phyloP scores from a whole-genome alignment of 257 asterid genomes.

The Penstemon davidsonii region DNA sequence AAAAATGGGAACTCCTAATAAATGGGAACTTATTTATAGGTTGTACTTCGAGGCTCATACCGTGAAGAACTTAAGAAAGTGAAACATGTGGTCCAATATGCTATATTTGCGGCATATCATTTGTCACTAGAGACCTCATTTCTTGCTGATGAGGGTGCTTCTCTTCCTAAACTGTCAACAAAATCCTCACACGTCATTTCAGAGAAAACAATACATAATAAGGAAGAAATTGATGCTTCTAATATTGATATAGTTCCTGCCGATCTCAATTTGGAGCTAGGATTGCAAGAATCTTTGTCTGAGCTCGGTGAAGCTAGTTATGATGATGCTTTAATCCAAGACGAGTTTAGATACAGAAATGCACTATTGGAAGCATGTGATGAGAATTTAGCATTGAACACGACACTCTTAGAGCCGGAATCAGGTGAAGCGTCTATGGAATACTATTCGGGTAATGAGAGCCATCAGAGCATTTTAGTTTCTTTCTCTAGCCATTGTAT shows the following conservation, averaged over 20 bases:
- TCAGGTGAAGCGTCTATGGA: constrained; percentile 46
- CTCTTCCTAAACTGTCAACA: constrained; percentile 54
- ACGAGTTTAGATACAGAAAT: constrained; percentile 38
- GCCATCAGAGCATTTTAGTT: constrained; percentile 74
- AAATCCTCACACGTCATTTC: constrained; percentile 33
- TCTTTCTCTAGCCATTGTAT: constrained; percentile 86
- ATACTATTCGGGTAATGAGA: constrained; percentile 51
- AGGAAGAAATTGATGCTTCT: constrained; percentile 35
- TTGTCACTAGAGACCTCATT: constrained; percentile 84
- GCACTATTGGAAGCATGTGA: constrained; percentile 41
- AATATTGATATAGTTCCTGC: constrained; percentile 33
- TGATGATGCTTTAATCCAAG: constrained; percentile 40
- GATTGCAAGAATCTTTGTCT: constrained; percentile 50
- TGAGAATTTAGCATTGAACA: constrained; percentile 41
- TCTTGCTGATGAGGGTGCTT: constrained; percentile 95
- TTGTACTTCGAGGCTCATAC: constrained; percentile 74
- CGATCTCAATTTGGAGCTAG: constrained; percentile 47
- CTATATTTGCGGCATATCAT: constrained; percentile 96
- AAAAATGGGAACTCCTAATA: not conserved
- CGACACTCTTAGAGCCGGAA: constrained; percentile 35
- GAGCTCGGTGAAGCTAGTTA: constrained; percentile 35
- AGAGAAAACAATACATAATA: constrained; percentile 40
- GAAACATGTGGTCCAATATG: constrained; percentile 73
- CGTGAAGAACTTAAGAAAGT: constrained; percentile 82
- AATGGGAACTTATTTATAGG: constrained; percentile 45